phyloP scores from a whole-genome alignment of 2,329 filamentous ascomycete species.

The Fusarium compactum region DNA sequence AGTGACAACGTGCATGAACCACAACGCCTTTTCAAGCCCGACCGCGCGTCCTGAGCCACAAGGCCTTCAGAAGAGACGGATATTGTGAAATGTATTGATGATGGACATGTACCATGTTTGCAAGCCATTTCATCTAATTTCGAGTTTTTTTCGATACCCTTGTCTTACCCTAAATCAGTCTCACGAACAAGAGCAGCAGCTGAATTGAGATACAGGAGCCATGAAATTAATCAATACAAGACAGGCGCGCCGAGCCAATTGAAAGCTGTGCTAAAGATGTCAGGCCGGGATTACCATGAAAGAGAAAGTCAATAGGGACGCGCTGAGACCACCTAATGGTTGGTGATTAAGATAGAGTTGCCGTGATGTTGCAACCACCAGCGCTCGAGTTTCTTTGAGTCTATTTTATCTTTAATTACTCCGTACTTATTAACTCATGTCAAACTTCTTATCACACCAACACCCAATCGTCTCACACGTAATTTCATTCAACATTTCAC shows the following conservation, averaged over 20 bases:
- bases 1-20: background rate
- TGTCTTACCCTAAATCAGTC: slow-evolving; percentile 14
- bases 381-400: background rate
- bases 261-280: background rate
- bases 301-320: background rate
- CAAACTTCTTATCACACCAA: background rate
- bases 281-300: slow-evolving; percentile 3
- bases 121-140: background rate
- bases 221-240: background rate
- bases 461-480: slow-evolving; percentile 11
- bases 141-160: background rate
- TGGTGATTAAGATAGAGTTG: slow-evolving; percentile 11
- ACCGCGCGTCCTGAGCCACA: background rate
- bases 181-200: background rate
- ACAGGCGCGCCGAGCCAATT: slow-evolving; percentile 4
- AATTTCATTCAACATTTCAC: slow-evolving; percentile 4
- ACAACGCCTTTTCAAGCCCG: background rate
- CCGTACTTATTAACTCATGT: background rate
- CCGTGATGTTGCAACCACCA: slow-evolving; percentile 6
- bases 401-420: background rate
- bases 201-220: background rate
- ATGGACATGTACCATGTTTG: background rate
- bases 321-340: background rate
- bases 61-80: background rate
- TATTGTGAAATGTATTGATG: background rate